Conservation (phyloP, 768 basidiomycete species). For the Mycena indigotica region DNA sequence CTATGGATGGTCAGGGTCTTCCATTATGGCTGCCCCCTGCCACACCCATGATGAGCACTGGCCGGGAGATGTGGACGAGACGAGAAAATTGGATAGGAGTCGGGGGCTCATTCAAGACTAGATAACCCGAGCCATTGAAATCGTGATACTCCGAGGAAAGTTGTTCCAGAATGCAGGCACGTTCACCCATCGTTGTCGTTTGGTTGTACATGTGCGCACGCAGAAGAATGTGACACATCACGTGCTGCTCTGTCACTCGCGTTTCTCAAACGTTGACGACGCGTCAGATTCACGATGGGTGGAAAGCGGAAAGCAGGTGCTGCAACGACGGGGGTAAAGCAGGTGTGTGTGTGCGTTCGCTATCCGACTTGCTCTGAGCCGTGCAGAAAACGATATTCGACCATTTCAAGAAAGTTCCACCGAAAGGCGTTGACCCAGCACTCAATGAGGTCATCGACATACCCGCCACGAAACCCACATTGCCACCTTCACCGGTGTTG, state of each 20-base stretch:
- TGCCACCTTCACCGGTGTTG: no score
- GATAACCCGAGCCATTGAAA: constrained; percentile 57
- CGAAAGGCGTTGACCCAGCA: neutral
- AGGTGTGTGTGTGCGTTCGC: neutral
- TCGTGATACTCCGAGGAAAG: constrained; percentile 49
- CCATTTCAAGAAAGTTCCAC: constrained; percentile 31
- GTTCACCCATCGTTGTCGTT: neutral
- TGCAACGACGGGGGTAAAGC: neutral
- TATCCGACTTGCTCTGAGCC: constrained; percentile 12
- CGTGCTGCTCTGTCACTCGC: constrained; percentile 28
- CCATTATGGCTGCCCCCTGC: neutral
- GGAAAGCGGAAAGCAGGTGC: neutral
- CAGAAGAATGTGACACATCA: no score
- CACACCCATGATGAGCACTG: constrained; percentile 72
- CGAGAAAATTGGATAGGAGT: constrained; percentile 69
- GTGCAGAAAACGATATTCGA: constrained; percentile 46
- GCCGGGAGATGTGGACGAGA: constrained; percentile 67
- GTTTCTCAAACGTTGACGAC: constrained; percentile 5
- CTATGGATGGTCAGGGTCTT: constrained; percentile 36
- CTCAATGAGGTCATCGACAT: constrained; percentile 13
- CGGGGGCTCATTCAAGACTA: constrained; percentile 57
- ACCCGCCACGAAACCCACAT: constrained; percentile 2
- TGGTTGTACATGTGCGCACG: no score
- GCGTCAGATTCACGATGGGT: neutral
- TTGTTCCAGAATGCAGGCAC: constrained; percentile 26